These are phyloP conservation scores for Paramecium sexaurelia DNA, from an alignment of 73 alveolate species.

Conservation along the genomic window DNA sequence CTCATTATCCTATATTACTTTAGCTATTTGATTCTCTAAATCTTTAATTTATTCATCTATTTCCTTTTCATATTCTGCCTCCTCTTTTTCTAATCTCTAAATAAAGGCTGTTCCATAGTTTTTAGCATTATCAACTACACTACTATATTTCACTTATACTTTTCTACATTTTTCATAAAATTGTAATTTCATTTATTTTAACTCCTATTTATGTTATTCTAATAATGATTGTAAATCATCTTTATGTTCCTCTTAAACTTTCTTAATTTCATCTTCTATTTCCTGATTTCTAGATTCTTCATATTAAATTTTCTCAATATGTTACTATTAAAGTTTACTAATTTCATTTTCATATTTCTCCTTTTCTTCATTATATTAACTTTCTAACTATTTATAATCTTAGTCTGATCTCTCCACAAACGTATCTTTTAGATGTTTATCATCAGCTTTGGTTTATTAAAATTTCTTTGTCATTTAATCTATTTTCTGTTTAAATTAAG, in stretches of 20 bases:
- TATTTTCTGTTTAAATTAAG: conserved; percentile 40
- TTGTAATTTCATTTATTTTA: conserved; percentile 55
- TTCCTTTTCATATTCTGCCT: conserved; percentile 69
- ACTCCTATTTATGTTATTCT: conserved; percentile 55
- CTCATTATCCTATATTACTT: conserved; percentile 56
- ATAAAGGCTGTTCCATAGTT: conserved; percentile 68
- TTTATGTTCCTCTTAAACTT: conserved; percentile 52
- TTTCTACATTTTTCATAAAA: conserved; percentile 66
- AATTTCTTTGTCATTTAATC: conserved; percentile 60
- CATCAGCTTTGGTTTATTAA: conserved; percentile 59
- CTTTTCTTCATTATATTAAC: conserved; percentile 30
- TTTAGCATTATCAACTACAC: conserved; percentile 69
- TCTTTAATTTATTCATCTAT: conserved; percentile 68
- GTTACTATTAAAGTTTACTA: conserved; percentile 15
- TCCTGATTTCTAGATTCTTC: conserved; percentile 67
- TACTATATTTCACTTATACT: conserved; percentile 61
- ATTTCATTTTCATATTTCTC: conserved; percentile 56
- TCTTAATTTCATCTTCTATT: conserved; percentile 63
- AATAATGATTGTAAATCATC: conserved; percentile 38
- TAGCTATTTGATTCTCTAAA: conserved; percentile 59
- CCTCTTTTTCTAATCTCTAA: conserved; percentile 63
- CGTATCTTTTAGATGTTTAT: conserved; percentile 56
- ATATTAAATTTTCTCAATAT: conserved; percentile 58
- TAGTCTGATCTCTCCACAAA: conserved; percentile 66
- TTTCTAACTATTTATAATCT: conserved; percentile 42